Evolutionary conservation across 2,329 filamentous ascomycete genomes (phyloP).

Genomic region (Amylocarpus encephaloides): DNA sequence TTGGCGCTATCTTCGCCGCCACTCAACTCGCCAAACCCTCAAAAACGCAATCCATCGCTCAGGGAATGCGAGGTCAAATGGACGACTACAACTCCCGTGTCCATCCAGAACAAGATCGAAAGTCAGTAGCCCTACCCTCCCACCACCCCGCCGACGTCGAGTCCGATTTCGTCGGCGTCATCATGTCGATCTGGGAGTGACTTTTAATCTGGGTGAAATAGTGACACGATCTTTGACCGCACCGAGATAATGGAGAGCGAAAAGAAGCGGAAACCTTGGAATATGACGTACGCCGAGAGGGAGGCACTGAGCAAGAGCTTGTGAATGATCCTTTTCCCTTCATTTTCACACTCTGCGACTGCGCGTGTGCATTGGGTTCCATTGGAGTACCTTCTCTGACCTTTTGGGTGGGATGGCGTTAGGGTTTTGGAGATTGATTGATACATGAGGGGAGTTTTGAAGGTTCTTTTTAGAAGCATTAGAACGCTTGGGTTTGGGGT

Average conservation of each 20-base stretch:
- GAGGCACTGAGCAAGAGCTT: neutral
- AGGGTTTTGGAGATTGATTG: too few species aligned
- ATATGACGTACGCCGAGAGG: constrained; percentile 18
- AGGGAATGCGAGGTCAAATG: constrained; percentile 14
- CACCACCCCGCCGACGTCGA: neutral
- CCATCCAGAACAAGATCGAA: constrained; percentile 13
- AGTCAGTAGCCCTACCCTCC: constrained; percentile 3
- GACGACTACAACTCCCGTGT: constrained; percentile 16
- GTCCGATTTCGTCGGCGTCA: neutral
- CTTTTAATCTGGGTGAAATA: constrained; percentile 1
- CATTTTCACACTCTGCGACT: neutral
- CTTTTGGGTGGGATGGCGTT: too few species aligned
- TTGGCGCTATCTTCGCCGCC: constrained; percentile 13
- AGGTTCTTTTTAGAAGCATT: too few species aligned
- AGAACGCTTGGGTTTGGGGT: too few species aligned
- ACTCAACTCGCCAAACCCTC: constrained; percentile 12
- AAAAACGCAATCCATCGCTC: constrained; percentile 13
- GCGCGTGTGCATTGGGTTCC: neutral
- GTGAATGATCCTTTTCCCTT: neutral
- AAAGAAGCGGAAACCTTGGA: constrained; percentile 22
- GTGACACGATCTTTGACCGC: constrained; percentile 20
- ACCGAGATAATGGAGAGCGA: constrained; percentile 16
- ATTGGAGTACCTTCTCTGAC: neutral
- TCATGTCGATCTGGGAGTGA: neutral
- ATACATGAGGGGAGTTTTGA: too few species aligned